Conservation (phyloP, 495 filamentous ascomycete genomes). For the Xylaria grammica region DNA sequence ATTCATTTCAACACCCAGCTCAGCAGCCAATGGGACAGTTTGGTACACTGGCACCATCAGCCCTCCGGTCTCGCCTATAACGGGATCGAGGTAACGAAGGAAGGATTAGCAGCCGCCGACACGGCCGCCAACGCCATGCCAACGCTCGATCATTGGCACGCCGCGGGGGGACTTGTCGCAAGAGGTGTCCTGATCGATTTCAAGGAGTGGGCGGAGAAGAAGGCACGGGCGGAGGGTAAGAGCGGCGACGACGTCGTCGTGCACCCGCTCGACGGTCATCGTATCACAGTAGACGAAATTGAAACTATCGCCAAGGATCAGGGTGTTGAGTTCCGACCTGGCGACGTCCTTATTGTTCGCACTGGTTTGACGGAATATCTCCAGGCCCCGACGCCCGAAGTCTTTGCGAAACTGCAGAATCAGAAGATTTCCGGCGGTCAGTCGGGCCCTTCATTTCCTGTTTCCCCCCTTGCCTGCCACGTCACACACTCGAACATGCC, state of each 20-base stretch:
- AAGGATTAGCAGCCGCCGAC: conserved; percentile 29
- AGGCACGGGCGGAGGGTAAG: conserved; percentile 45
- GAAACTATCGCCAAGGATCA: conserved; percentile 62
- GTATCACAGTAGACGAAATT: conserved; percentile 64
- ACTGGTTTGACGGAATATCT: conserved; percentile 69
- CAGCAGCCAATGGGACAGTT: conserved; percentile 79
- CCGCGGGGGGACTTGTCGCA: conserved; percentile 56
- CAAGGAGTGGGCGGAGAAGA: conserved; percentile 48
- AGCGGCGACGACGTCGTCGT: conserved; percentile 38
- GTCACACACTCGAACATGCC: neutral
- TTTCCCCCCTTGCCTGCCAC: neutral
- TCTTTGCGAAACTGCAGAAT: conserved; percentile 50
- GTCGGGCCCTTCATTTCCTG: neutral
- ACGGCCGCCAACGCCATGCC: conserved; percentile 40
- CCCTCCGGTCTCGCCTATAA: conserved; percentile 60
- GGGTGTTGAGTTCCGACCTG: conserved; percentile 59
- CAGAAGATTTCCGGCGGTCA: conserved; percentile 34
- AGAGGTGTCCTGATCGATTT: conserved; percentile 65
- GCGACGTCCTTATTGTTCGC: conserved; percentile 71
- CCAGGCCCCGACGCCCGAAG: conserved; percentile 47
- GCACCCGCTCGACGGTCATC: conserved; percentile 63
- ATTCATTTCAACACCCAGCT: conserved; percentile 78
- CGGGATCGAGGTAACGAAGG: conserved; percentile 43
- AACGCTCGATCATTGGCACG: conserved; percentile 50
- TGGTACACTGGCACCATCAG: conserved; percentile 65